Base-by-base conservation (phyloP, 257 asterid genomes). In the Solanum infundibuliforme region DNA sequence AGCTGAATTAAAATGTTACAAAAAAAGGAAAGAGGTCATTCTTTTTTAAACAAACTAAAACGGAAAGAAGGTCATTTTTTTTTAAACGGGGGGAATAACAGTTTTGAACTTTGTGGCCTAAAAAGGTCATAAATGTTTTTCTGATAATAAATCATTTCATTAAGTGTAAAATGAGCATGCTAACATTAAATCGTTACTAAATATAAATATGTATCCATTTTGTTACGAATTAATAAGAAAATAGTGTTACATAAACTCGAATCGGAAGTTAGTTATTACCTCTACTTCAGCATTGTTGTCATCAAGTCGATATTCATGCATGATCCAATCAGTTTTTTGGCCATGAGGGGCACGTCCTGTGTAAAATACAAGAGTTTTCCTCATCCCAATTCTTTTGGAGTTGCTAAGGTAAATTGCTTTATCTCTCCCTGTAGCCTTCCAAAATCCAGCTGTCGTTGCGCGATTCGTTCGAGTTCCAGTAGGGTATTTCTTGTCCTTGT, bases 341-440 rank as follows among this genome's bases (percentile, higher is more conserved):
- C 98, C 98, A 34, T 90, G 98, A 86, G 98, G 98, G 82, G 98
- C 98, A 6, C 98, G 94, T 34, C 98, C 98, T 31, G 94, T 92
- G 92, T 94, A 95, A 91, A 95, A 95, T 83, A 95, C 98, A 9
- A 94, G 98, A 86, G 98, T 95, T 90, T 95, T 95, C 85, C 98
- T 92, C 98, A 93, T 94, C 9, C 98, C 98, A 18, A 94, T 94
- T 69, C 94, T 90, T 88, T 90, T 92, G 13, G 94, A 90, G 87
- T 86, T 90, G 90, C 88, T 86, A 89, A 90, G 91, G 84, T 92
- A 94, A 72, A 95, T 95, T 20, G 92, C 92, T 84, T 95, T 95
- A 87, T 95, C 98, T 87, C 98, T 87, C 12, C 97, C 98, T 1
- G 98, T 95, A 0, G 98, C 98, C 90, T 95, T 95, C 98, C 98